phyloP scores from a whole-genome alignment of 2,329 filamentous ascomycete species.

The Fonsecaea nubica region DNA sequence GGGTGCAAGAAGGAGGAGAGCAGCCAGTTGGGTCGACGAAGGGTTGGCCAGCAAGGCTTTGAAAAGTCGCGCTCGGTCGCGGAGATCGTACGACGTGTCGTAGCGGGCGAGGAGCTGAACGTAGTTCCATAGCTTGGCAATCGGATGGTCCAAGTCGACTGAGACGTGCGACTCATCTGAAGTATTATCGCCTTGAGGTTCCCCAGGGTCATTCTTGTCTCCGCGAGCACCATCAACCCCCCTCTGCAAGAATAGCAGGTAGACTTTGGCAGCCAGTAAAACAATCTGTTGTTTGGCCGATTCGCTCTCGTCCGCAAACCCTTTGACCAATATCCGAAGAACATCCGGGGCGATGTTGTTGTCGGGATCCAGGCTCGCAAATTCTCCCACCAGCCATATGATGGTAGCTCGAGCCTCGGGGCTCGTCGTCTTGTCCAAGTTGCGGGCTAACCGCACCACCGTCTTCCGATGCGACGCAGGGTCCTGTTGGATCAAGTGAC shows the following conservation, averaged over 20 bases:
- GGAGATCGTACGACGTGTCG: slow-evolving; percentile 92
- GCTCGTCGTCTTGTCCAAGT: slow-evolving; percentile 85
- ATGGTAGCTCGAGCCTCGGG: slow-evolving; percentile 91
- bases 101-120: slow-evolving; percentile 85
- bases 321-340: slow-evolving; percentile 82
- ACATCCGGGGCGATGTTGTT: slow-evolving; percentile 94
- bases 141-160: slow-evolving; percentile 59
- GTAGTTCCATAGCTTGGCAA: slow-evolving; percentile 82
- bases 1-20: slow-evolving; percentile 86
- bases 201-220: slow-evolving; percentile 35
- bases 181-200: slow-evolving; percentile 41
- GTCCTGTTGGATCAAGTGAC: slow-evolving; percentile 92
- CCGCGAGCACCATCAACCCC: slow-evolving; percentile 32
- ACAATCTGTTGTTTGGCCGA: slow-evolving; percentile 89
- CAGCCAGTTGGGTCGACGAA: slow-evolving; percentile 78
- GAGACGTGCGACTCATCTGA: slow-evolving; percentile 39
- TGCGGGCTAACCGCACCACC: slow-evolving; percentile 85
- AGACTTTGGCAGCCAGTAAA: slow-evolving; percentile 93
- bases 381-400: slow-evolving; percentile 96
- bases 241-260: slow-evolving; percentile 77
- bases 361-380: slow-evolving; percentile 77
- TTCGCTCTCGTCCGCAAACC: slow-evolving; percentile 83
- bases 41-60: slow-evolving; percentile 81
- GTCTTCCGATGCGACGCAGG: slow-evolving; percentile 81
- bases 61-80: slow-evolving; percentile 88